These are phyloP conservation scores for Gigaspora rosea DNA, from an alignment of 192 early-diverging fungal species.

Conservation along the genomic window DNA sequence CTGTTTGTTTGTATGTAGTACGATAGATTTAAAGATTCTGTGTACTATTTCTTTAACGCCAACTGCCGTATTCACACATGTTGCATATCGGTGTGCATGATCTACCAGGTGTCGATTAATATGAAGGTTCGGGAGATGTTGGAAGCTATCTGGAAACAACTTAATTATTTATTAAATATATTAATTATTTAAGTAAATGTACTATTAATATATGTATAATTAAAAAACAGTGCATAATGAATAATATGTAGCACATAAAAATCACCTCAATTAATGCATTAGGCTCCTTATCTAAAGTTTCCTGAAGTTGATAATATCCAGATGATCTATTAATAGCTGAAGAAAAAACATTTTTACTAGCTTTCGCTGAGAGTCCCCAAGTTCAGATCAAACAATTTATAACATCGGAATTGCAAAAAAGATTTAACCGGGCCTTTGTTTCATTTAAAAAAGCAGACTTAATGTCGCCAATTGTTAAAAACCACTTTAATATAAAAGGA, in stretches of 20 bases:
- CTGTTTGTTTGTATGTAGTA: neutral
- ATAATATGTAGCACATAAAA: neutral
- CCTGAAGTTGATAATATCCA: neutral
- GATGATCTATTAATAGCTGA: neutral
- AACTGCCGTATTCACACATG: neutral
- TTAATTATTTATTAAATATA: neutral
- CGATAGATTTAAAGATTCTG: neutral
- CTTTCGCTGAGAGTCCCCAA: neutral
- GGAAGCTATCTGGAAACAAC: neutral
- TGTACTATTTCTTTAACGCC: neutral
- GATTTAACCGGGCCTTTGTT: neutral
- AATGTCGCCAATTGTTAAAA: neutral
- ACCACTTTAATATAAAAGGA: neutral
- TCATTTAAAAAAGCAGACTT: neutral
- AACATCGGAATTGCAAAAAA: neutral
- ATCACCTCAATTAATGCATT: neutral
- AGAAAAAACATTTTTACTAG: neutral
- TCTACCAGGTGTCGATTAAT: neutral
- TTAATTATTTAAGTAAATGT: too few relatives aligned
- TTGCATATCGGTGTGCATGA: neutral
- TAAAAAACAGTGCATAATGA: neutral
- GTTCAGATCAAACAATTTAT: slow-evolving; percentile 1
- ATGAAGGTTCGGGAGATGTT: neutral
- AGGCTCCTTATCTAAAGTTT: neutral
- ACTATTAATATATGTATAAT: neutral